Conservation (phyloP, 2,329 filamentous ascomycete genomes). For the Aspergillus sp. region DNA sequence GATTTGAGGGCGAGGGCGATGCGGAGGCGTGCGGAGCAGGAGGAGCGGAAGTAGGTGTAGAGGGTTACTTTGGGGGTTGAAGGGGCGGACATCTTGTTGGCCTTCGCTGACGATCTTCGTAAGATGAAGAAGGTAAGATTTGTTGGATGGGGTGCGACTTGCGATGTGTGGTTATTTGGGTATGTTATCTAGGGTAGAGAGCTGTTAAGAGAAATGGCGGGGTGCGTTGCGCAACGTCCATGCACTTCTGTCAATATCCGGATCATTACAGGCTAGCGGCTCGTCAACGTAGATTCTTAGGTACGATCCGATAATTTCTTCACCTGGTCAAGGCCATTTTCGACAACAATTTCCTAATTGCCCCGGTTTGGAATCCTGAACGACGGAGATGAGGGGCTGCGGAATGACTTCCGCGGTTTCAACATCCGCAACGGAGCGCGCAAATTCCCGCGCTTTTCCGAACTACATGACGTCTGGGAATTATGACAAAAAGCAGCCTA, state of each 20-base stretch:
- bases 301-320: too few relatives aligned
- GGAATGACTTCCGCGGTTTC: slow-evolving; percentile 18
- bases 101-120: neutral
- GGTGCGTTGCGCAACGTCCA: too few relatives aligned
- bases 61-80: slow-evolving; percentile 37
- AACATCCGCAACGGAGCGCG: slow-evolving; percentile 16
- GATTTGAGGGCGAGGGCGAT: slow-evolving; percentile 59
- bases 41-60: slow-evolving; percentile 63
- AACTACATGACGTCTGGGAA: neutral
- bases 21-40: slow-evolving; percentile 61
- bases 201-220: too few relatives aligned
- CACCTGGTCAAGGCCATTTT: too few relatives aligned
- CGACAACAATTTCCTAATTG: neutral
- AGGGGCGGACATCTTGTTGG: slow-evolving; percentile 17
- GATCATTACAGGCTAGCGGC: too few relatives aligned
- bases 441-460: slow-evolving; percentile 23
- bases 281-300: too few relatives aligned
- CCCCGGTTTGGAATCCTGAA: neutral
- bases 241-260: too few relatives aligned
- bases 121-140: neutral
- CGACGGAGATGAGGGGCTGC: neutral
- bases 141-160: neutral
- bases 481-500: neutral
- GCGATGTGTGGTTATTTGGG: neutral
- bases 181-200: neutral